phyloP scores from a whole-genome alignment of 225 moss, liverwort and hornwort species.

The Rhytidiadelphus loreus region DNA sequence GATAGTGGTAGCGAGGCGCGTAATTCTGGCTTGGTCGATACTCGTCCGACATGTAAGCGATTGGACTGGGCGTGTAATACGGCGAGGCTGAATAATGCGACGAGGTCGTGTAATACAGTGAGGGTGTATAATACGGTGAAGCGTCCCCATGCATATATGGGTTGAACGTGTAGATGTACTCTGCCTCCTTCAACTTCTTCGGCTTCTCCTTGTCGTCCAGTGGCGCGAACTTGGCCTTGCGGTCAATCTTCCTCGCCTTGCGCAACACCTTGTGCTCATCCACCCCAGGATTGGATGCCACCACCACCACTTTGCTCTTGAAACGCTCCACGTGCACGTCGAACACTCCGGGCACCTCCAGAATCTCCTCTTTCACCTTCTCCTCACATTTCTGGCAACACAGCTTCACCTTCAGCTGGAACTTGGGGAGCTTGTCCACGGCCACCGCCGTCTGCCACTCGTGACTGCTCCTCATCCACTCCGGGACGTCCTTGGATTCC shows the following conservation, averaged over 20 bases:
- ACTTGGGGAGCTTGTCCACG: constrained; percentile 18
- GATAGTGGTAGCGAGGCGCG: neutral
- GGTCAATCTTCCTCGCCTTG: constrained; percentile 8
- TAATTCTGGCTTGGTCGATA: constrained; percentile 17
- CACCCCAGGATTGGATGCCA: neutral
- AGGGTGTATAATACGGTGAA: too few species aligned
- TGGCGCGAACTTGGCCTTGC: constrained; percentile 6
- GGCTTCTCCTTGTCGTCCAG: constrained; percentile 11
- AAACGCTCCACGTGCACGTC: constrained; percentile 14
- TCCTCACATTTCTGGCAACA: constrained; percentile 29
- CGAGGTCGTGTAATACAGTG: too few species aligned
- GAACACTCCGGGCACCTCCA: constrained; percentile 12
- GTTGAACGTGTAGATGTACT: neutral
- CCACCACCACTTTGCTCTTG: constrained; percentile 17
- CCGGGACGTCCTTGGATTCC: constrained; percentile 27
- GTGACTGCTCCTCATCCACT: constrained; percentile 22
- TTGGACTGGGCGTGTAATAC: neutral
- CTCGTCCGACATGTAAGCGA: neutral
- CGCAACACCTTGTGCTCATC: neutral
- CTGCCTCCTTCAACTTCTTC: neutral
- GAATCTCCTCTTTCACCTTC: constrained; percentile 30
- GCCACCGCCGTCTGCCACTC: constrained; percentile 13
- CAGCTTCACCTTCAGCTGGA: constrained; percentile 23
- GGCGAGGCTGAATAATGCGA: too few species aligned
- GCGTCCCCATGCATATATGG: neutral